Evolutionary conservation across 768 basidiomycete genomes (phyloP).

Genomic region (Agaricus bisporus): DNA sequence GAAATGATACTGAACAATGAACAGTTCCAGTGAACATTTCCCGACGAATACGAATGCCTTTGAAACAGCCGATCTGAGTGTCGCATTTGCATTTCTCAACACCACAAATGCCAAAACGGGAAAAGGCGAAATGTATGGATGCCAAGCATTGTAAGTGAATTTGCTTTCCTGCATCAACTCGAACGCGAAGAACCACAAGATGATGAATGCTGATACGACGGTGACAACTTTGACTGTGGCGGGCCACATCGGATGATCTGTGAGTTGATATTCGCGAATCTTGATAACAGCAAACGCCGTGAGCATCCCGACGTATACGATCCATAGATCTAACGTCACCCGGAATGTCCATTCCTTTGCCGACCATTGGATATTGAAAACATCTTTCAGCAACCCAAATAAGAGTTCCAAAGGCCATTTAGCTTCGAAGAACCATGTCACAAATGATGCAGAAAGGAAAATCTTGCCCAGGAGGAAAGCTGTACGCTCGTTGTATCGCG

Average conservation of each 20-base stretch:
- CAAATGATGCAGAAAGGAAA: slow-evolving; percentile 49
- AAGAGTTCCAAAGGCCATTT: slow-evolving; percentile 55
- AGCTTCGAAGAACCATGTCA: slow-evolving; percentile 63
- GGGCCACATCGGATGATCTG: slow-evolving; percentile 66
- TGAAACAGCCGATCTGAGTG: slow-evolving; percentile 66
- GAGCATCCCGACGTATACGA: slow-evolving; percentile 86
- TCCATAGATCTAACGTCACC: slow-evolving; percentile 82
- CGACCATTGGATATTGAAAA: slow-evolving; percentile 79
- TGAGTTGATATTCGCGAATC: slow-evolving; percentile 63
- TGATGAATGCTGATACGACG: slow-evolving; percentile 41
- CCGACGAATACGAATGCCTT: slow-evolving; percentile 76
- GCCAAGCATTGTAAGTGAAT: slow-evolving; percentile 82
- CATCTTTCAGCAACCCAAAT: slow-evolving; percentile 56
- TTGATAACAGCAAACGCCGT: slow-evolving; percentile 69
- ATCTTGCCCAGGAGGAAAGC: slow-evolving; percentile 70
- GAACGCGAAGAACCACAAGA: slow-evolving; percentile 80
- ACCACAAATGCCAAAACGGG: slow-evolving; percentile 73
- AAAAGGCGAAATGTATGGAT: slow-evolving; percentile 74
- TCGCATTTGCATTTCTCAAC: slow-evolving; percentile 69
- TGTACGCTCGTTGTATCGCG: slow-evolving; percentile 65
- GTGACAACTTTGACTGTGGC: slow-evolving; percentile 40
- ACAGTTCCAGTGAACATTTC: slow-evolving; percentile 84
- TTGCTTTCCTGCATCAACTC: slow-evolving; percentile 74
- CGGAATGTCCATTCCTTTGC: slow-evolving; percentile 87
- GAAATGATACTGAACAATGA: slow-evolving; percentile 85